Evolutionary conservation across 2,329 filamentous ascomycete genomes (phyloP).

Genomic region (Reticulascus tulasneorum): DNA sequence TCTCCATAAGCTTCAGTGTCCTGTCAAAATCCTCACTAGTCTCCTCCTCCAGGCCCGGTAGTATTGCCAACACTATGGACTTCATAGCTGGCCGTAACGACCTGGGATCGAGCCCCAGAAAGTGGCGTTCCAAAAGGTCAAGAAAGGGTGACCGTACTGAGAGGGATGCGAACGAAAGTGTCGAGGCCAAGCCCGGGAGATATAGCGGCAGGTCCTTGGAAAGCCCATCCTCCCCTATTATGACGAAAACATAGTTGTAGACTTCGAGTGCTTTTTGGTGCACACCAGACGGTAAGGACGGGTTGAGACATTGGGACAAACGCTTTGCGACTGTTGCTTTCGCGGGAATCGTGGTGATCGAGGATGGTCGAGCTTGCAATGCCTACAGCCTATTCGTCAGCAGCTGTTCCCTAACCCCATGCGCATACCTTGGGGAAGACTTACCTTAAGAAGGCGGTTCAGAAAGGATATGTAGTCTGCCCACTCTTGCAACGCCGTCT

Average conservation of each 20-base stretch:
- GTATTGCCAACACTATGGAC: conserved; percentile 79
- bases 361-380: conserved; percentile 77
- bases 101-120: conserved; percentile 66
- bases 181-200: conserved; percentile 82
- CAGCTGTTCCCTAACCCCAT: conserved; percentile 1
- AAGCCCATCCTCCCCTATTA: conserved; percentile 77
- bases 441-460: conserved; percentile 81
- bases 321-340: conserved; percentile 83
- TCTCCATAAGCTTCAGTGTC: conserved; percentile 73
- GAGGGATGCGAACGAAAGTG: conserved; percentile 90
- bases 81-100: conserved; percentile 84
- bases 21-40: conserved; percentile 96
- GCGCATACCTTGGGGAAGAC: conserved; percentile 5
- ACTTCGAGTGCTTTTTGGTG: conserved; percentile 97
- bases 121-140: conserved; percentile 74
- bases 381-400: conserved; percentile 51
- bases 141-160: conserved; percentile 85
- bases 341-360: conserved; percentile 70
- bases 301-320: conserved; percentile 91
- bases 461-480: conserved; percentile 98
- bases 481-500: conserved; percentile 95
- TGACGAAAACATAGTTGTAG: conserved; percentile 82
- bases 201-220: conserved; percentile 82
- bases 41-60: conserved; percentile 92
- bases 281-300: conserved; percentile 87